Percentiles rank a stretch among this genome's conserved stretches.
Evolutionary conservation across 352 stramenopile species (phyloP).

Genomic region (Peronospora belbahrii): DNA sequence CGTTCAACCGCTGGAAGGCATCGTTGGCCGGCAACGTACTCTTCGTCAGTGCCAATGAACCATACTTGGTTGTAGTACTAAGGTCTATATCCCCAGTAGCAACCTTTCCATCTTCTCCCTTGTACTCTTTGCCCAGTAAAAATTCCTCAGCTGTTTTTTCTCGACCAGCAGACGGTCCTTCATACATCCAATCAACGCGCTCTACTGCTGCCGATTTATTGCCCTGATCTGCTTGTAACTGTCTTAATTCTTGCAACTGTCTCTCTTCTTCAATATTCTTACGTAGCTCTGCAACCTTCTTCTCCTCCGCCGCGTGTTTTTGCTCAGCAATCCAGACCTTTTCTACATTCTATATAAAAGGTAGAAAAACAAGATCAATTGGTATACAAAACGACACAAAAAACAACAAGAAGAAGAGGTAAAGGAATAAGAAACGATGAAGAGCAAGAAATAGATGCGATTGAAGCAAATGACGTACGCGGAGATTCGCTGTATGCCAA

Average conservation of each 20-base stretch:
- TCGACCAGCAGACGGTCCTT: slow-evolving; percentile 78
- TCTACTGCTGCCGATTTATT: slow-evolving; percentile 77
- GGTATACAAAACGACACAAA: no score
- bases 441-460: neutral
- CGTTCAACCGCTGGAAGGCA: slow-evolving; percentile 88
- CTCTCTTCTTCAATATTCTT: slow-evolving; percentile 95
- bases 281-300: slow-evolving; percentile 91
- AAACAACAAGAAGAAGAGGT: no score
- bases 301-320: slow-evolving; percentile 88
- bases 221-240: slow-evolving; percentile 82
- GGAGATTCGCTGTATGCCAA: slow-evolving; percentile 95
- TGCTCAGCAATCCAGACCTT: slow-evolving; percentile 97
- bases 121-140: slow-evolving; percentile 89
- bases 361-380: slow-evolving; percentile 1
- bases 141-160: slow-evolving; percentile 84
- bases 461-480: slow-evolving; percentile 38
- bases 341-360: slow-evolving; percentile 91
- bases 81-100: slow-evolving; percentile 30
- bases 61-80: slow-evolving; percentile 60
- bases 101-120: slow-evolving; percentile 31
- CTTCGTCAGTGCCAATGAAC: slow-evolving; percentile 53
- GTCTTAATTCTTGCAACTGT: slow-evolving; percentile 91
- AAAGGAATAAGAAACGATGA: no score
- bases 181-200: slow-evolving; percentile 95
- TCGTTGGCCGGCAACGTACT: slow-evolving; percentile 72